Evolutionary conservation across 768 basidiomycete species (phyloP), one percentile per base, ranked within the genome.

Genomic region (Boletus huronensis): DNA sequence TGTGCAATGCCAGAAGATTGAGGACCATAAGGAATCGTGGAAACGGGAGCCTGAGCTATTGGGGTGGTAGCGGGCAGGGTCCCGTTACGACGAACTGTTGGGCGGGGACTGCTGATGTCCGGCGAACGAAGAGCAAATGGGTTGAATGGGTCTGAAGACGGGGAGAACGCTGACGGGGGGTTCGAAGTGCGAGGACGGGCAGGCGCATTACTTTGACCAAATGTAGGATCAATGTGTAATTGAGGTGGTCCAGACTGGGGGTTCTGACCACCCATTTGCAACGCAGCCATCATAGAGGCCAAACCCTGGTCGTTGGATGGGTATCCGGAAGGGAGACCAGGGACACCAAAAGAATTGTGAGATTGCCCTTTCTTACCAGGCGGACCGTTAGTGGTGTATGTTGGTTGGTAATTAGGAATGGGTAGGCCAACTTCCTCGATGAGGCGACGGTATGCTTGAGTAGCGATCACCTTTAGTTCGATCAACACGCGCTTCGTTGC

Each of bases 401-500:
- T 84, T 13, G 90, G 85, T 70, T 91, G 88, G 72, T 90, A 87
- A 74, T 86, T 92, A 50, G 89, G 90, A 44, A 93, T 87, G 6
- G 92, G 90, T 41, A 98, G 74, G 13, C 95, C 94, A 58, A 97
- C 93, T 73, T 96, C 95, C 69, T 97, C 93, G 52, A 97, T 90
- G 45, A 98, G 78, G 54, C 91, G 82, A 56, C 93, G 87, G 70
- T 98, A 98, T 14, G 93, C 92, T 63, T 95, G 94, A 6, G 92
- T 92, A n/a, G 90, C 86, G 50, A 90, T 88, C 40, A 95, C 95
- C 74, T 95, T 93, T 52, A 98, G 77, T 64, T 90, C 87, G 43
- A 91, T 90, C 54, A 98, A 74, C 28, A 95, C 94, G 10, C 90
- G 84, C 68, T 93, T 94, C 32, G 92, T 92, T 6, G 92, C 88